These are phyloP conservation scores for Oldenlandia corymbosa DNA, from an alignment of 257 asterid species.

Conservation along the genomic window DNA sequence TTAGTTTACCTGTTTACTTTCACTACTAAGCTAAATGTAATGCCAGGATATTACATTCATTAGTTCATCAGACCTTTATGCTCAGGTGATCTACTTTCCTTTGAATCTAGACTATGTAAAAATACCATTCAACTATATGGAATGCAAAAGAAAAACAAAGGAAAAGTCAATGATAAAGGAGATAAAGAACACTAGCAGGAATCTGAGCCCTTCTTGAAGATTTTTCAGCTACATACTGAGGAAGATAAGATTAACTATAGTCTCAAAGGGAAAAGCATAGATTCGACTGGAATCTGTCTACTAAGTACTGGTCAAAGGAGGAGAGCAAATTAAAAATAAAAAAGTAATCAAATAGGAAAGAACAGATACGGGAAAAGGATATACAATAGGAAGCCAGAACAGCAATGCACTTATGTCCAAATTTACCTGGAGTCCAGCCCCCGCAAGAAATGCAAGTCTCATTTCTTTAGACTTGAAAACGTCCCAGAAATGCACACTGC, in stretches of 20 bases:
- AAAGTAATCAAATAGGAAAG: neutral
- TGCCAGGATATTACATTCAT: neutral
- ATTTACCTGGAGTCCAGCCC: slow-evolving; percentile 86
- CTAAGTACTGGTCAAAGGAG: no score
- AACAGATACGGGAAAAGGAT: neutral
- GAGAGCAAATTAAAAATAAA: neutral
- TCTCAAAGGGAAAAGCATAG: no score
- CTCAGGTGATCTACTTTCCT: no score
- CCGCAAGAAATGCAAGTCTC: slow-evolving; percentile 85
- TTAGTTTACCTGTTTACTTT: no score
- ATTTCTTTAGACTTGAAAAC: slow-evolving; percentile 64
- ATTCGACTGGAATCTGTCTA: no score
- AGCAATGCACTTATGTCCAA: neutral
- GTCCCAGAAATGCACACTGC: slow-evolving; percentile 47
- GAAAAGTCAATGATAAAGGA: neutral
- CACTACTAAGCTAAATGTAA: neutral
- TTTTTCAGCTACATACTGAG: neutral
- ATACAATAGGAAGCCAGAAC: neutral
- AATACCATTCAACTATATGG: neutral
- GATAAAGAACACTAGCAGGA: neutral
- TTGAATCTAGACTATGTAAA: neutral
- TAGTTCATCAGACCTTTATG: neutral
- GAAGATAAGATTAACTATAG: neutral
- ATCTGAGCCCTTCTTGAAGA: neutral
- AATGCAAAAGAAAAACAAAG: neutral